Base-by-base conservation (phyloP, 768 basidiomycete species). In the Auricularia sp. region DNA sequence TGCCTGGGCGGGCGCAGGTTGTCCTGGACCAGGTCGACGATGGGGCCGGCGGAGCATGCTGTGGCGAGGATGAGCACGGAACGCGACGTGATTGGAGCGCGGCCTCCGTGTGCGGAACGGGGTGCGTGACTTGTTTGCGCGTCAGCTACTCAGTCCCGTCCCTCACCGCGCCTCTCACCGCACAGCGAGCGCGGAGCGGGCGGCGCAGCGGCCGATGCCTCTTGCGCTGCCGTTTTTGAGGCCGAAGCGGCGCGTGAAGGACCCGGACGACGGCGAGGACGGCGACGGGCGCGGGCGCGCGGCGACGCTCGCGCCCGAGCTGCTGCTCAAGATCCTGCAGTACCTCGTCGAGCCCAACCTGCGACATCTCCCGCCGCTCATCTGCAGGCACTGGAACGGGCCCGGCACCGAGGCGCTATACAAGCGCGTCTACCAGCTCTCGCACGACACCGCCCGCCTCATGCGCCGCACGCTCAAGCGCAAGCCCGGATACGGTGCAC, bases 341-440 rank as follows among this genome's bases (percentile, higher is more conserved):
- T 59, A 59, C 56, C 23, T 59, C 56, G 14, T 34, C 23, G 56
- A 59, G 56, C 56, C 56, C 23, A 59, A 59, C 56, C 56, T 59
- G 56, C 56, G 56, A 21, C 56, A 59, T 59, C 56, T 59, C 56
- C 56, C 56, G 34, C 56, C 56, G 23, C 56, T 59, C 56, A 33
- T 59, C 23, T 59, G 56, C 56, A 29, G 29, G 56, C 23, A 23
- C 34, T 59, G 56, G 56, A 29, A 59, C 34, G 56, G 56, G 56
- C 56, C 56, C 12, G 56, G 56, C 29, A 33, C 11, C 34, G 56
- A 59, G 34, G 56, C 56, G 8, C 56, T 59, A 1, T 59, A 59
- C 56, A 29, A 35, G 29, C 56, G 56, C 29, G 56, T 59, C 23
- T 59, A 59, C 34, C 56, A 36, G 23, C 29, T 59, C 56, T 33